Evolutionary conservation across 805 yeast species (phyloP).

Genomic region (Saturnispora hagleri): DNA sequence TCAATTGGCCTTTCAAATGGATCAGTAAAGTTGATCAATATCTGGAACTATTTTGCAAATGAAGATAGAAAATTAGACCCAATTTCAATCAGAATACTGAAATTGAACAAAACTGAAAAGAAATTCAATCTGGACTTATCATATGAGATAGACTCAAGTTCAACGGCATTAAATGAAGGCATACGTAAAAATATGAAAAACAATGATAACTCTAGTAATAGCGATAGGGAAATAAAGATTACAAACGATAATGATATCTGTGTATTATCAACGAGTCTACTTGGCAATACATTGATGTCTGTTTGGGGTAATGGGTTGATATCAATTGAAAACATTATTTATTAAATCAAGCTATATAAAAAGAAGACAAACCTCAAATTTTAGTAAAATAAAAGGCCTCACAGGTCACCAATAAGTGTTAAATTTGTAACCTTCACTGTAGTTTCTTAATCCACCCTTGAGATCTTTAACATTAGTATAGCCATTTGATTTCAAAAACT

Average conservation of each 20-base stretch:
- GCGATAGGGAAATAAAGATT: not conserved
- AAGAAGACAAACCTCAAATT: not conserved
- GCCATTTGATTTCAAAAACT: conserved; percentile 42
- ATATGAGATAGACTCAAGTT: conserved; percentile 9
- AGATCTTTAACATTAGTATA: conserved; percentile 51
- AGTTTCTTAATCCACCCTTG: conserved; percentile 54
- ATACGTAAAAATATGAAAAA: conserved; percentile 1
- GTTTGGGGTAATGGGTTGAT: conserved; percentile 25
- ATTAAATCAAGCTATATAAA: conserved; percentile 16
- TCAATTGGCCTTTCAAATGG: conserved; percentile 16
- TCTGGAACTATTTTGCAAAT: conserved; percentile 7
- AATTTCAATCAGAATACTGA: conserved; percentile 16
- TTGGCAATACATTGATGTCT: conserved; percentile 16
- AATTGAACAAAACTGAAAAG: conserved; percentile 13
- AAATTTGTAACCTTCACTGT: conserved; percentile 12
- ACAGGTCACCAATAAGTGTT: conserved; percentile 16
- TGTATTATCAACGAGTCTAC: conserved; percentile 6
- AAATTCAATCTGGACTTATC: conserved; percentile 20
- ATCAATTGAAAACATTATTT: conserved; percentile 21
- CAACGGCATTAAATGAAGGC: conserved; percentile 8
- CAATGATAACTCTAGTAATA: not conserved
- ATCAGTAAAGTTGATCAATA: conserved; percentile 13
- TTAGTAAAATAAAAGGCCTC: not conserved
- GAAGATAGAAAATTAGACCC: conserved; percentile 10
- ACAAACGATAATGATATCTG: conserved; percentile 14